phyloP scores from a whole-genome alignment of 345 rosid species.

The Viola odorata region DNA sequence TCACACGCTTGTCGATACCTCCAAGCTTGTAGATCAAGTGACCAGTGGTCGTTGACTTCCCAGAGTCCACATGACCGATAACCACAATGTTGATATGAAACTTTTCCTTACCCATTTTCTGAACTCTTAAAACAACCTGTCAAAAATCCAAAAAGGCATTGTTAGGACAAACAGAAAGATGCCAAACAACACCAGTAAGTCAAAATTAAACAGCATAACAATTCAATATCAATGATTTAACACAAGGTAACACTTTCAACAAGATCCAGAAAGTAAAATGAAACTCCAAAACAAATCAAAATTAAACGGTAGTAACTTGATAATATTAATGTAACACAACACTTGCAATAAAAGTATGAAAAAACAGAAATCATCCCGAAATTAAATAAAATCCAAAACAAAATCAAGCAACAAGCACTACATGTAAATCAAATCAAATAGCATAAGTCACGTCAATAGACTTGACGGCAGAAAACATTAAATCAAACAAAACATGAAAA shows the following conservation, averaged over 20 bases:
- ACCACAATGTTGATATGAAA: constrained; percentile 77
- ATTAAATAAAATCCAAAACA: too few relatives aligned
- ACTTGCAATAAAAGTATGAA: neutral
- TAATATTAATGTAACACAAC: neutral
- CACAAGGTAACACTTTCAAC: too few relatives aligned
- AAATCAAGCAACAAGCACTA: too few relatives aligned
- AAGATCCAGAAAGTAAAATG: neutral
- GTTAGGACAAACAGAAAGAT: too few relatives aligned
- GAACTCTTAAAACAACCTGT: neutral
- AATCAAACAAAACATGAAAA: too few relatives aligned
- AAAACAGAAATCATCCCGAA: neutral
- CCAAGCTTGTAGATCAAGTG: constrained; percentile 83
- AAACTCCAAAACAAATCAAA: neutral
- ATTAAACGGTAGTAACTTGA: neutral
- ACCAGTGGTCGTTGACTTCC: constrained; percentile 80
- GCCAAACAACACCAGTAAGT: too few relatives aligned
- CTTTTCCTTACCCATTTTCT: constrained; percentile 75
- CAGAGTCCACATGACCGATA: constrained; percentile 85
- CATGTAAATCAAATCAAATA: too few relatives aligned
- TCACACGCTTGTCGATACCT: constrained; percentile 85
- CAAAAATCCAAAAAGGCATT: too few relatives aligned
- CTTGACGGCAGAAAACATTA: too few relatives aligned
- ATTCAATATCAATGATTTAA: too few relatives aligned
- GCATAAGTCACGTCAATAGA: too few relatives aligned
- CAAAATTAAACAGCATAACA: too few relatives aligned